Evolutionary conservation across 768 basidiomycete species (phyloP).

Genomic region (Leccinum olivaceopallidum): DNA sequence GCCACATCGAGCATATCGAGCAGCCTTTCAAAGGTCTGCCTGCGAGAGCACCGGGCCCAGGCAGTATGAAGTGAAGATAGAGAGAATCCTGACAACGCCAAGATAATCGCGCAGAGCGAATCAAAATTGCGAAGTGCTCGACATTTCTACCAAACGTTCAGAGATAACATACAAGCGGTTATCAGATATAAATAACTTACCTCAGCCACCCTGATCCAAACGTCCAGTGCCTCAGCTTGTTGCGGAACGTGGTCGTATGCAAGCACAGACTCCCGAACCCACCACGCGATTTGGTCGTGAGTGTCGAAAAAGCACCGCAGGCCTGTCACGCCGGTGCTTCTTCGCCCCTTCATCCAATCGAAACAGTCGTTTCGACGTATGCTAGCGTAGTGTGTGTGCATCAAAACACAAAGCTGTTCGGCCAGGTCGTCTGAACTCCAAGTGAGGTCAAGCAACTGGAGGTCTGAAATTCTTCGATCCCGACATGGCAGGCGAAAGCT

Average conservation of each 20-base stretch:
- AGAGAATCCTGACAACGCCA: slow-evolving; percentile 59
- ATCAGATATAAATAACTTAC: slow-evolving; percentile 37
- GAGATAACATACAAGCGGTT: neutral
- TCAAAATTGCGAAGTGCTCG: slow-evolving; percentile 62
- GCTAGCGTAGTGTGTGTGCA: slow-evolving; percentile 66
- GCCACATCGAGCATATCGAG: slow-evolving; percentile 58
- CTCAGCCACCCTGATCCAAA: slow-evolving; percentile 81
- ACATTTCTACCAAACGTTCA: slow-evolving; percentile 51
- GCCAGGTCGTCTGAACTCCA: slow-evolving; percentile 72
- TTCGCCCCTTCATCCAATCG: slow-evolving; percentile 47
- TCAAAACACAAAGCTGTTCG: slow-evolving; percentile 78
- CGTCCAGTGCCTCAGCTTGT: slow-evolving; percentile 60
- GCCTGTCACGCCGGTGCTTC: slow-evolving; percentile 41
- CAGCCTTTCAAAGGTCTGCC: slow-evolving; percentile 51
- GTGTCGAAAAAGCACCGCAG: slow-evolving; percentile 56
- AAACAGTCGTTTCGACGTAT: slow-evolving; percentile 78
- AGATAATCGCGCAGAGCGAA: slow-evolving; percentile 66
- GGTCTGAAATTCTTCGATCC: neutral
- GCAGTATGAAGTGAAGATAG: slow-evolving; percentile 59
- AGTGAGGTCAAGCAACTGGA: slow-evolving; percentile 34
- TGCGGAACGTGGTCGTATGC: slow-evolving; percentile 49
- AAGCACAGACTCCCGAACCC: slow-evolving; percentile 68
- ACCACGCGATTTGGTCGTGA: slow-evolving; percentile 61
- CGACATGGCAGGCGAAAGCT: neutral
- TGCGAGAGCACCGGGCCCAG: slow-evolving; percentile 63